Conservation (phyloP, 108 stramenopile species). For the Fragilariopsis cylindrus region DNA sequence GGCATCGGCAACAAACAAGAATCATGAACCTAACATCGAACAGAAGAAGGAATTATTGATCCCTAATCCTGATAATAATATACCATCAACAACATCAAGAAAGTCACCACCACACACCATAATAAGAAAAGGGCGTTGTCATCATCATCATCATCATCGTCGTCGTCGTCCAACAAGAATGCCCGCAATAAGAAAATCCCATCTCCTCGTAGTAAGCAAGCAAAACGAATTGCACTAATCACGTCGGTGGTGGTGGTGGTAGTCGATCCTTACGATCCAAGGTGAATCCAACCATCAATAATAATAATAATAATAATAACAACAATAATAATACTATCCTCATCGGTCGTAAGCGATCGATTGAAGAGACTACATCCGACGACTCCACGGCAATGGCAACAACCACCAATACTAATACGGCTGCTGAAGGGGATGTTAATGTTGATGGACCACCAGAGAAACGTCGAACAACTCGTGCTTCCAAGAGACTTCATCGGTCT, state of each 20-base stretch:
- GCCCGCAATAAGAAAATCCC: constrained; percentile 10
- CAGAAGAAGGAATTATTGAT: too few species aligned
- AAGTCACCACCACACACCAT: not conserved
- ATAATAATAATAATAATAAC: not conserved
- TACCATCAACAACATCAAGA: too few species aligned
- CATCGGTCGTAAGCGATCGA: constrained; percentile 27
- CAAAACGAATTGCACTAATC: not conserved
- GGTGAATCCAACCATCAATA: not conserved
- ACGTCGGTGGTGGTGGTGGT: too few species aligned
- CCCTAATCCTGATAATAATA: too few species aligned
- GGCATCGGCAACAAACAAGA: not conserved
- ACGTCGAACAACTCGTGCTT: too few species aligned
- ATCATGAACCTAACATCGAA: too few species aligned
- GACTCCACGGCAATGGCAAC: too few species aligned
- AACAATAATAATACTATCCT: constrained; percentile 2
- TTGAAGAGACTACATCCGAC: constrained; percentile 13
- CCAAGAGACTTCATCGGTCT: too few species aligned
- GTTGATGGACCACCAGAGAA: too few species aligned
- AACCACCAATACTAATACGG: too few species aligned
- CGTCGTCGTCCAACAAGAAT: constrained; percentile 7
- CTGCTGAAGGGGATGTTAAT: too few species aligned
- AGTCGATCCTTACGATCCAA: too few species aligned
- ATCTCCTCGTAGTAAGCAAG: not conserved
- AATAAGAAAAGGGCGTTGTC: not conserved
- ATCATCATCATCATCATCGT: constrained; percentile 6